Base-by-base conservation (phyloP, 148 eudicot genomes). In the Salicornia ramosissima region DNA sequence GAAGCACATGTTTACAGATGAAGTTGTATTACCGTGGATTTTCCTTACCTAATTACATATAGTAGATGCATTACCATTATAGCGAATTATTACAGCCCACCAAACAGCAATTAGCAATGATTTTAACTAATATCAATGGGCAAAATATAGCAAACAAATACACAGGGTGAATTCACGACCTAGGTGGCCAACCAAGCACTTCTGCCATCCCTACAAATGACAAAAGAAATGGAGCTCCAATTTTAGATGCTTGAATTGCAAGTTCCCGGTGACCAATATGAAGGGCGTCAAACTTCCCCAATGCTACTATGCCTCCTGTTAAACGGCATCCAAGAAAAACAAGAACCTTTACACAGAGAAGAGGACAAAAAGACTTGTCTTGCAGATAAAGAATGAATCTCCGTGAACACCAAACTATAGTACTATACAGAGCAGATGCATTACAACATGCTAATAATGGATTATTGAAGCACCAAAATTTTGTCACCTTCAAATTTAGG, bases 281-380 rank as follows among this genome's bases (percentile, higher is more conserved):
- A 34, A 94, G 88, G 69, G 99, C 99, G 76, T 94, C 99, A 80
- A 94, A 94, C 88, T 94, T 94, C 59, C 99, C 99, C 75, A 91
- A 79, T 43, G 99, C 97, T 42, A 94, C 97, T 71, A 91, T 79
- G 46, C 97, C 97, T 71, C 99, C 99, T 94, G 74, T 61, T 57
- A 56, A 71, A 71, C 16, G 22, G 50, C 59, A 12, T 36, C 59
- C 74, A 69, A 64, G 60, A 56, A 70, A 56, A 47, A 47, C 12
- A 36, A 36, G 40, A 36, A 36, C 22, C 46, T 43, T 57, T 21
- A 45, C 36, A 49, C 22, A 59, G 54, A 10, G 56, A 64, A 25
- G 42, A 69, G 56, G 33, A 52, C 14, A 30, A 24, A 24, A 42
- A 19, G 45, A 21, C 25, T 11, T 52, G 25, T 19, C 55, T 61